Percentiles rank a stretch among this genome's conserved stretches.
phyloP scores from a whole-genome alignment of 1,139 yeast genomes.

The Yamadazyma songkhlaensis region DNA sequence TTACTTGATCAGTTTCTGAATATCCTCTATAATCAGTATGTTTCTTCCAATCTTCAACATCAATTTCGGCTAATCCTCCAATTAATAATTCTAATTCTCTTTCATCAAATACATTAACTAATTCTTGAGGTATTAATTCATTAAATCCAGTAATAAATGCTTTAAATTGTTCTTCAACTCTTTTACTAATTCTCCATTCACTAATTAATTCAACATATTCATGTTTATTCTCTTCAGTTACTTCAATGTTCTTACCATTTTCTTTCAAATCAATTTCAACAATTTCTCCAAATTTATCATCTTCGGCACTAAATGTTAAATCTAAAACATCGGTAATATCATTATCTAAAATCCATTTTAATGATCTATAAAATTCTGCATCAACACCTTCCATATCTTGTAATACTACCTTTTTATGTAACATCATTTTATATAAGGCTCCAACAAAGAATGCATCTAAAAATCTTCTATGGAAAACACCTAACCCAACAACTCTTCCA shows the following conservation, averaged over 20 bases:
- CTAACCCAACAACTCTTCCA: conserved; percentile 97
- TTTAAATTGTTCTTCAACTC: conserved; percentile 93
- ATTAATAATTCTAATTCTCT: conserved; percentile 93
- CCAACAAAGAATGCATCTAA: conserved; percentile 98
- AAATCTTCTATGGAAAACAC: conserved; percentile 97
- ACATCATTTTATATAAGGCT: conserved; percentile 96
- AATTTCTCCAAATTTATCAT: conserved; percentile 92
- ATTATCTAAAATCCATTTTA: conserved; percentile 94
- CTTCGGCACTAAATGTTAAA: conserved; percentile 91
- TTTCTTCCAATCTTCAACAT: conserved; percentile 97
- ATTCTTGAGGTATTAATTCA: conserved; percentile 94
- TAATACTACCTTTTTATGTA: conserved; percentile 87
- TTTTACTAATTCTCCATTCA: conserved; percentile 92
- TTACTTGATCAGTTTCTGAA: conserved; percentile 92
- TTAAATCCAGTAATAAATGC: conserved; percentile 97
- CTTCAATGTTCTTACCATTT: conserved; percentile 83
- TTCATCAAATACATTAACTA: conserved; percentile 95
- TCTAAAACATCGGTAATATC: conserved; percentile 83
- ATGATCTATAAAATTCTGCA: conserved; percentile 90
- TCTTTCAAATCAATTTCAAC: conserved; percentile 89
- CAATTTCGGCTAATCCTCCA: conserved; percentile 98
- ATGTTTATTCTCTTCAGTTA: conserved; percentile 89
- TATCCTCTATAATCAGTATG: conserved; percentile 98
- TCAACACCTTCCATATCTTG: conserved; percentile 99
- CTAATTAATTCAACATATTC: conserved; percentile 94